Conservation (phyloP, 768 basidiomycete genomes). For the Suillus hirtellus region DNA sequence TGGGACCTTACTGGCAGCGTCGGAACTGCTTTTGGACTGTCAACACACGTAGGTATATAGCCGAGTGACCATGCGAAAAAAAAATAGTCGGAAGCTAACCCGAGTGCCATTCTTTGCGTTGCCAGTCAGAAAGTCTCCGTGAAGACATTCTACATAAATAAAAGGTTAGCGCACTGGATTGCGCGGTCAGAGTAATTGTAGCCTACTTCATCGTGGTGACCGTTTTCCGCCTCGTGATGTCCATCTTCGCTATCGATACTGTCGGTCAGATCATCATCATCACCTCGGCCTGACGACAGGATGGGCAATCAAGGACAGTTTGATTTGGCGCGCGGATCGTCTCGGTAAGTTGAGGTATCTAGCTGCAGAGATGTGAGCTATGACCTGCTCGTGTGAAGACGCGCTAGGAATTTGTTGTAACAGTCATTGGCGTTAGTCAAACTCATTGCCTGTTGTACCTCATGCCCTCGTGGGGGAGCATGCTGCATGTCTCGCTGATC, state of each 20-base stretch:
- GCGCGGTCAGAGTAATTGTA: too few species aligned
- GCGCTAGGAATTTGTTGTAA: slow-evolving; percentile 4
- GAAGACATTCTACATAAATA: not conserved
- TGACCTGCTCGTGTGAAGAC: not conserved
- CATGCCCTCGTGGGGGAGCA: not conserved
- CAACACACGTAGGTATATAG: not conserved
- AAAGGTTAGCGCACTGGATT: not conserved
- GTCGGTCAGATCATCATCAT: not conserved
- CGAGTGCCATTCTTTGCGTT: not conserved
- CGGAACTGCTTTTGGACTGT: not conserved
- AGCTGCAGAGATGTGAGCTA: not conserved
- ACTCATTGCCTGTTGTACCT: not conserved
- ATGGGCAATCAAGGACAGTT: not conserved
- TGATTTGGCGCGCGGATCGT: not conserved
- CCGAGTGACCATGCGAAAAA: not conserved
- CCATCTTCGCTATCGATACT: not conserved
- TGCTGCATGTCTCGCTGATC: not conserved
- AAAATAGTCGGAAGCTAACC: not conserved
- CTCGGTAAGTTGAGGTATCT: not conserved
- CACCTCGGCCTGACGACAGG: too few species aligned
- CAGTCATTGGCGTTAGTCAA: not conserved
- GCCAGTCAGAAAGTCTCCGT: too few species aligned
- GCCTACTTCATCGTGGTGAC: not conserved
- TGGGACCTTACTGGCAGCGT: not conserved
- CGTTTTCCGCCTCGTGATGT: not conserved